These are phyloP conservation scores for Porogramme epimiltina DNA, from an alignment of 1,284 basidiomycete genomes.

Conservation along the genomic window DNA sequence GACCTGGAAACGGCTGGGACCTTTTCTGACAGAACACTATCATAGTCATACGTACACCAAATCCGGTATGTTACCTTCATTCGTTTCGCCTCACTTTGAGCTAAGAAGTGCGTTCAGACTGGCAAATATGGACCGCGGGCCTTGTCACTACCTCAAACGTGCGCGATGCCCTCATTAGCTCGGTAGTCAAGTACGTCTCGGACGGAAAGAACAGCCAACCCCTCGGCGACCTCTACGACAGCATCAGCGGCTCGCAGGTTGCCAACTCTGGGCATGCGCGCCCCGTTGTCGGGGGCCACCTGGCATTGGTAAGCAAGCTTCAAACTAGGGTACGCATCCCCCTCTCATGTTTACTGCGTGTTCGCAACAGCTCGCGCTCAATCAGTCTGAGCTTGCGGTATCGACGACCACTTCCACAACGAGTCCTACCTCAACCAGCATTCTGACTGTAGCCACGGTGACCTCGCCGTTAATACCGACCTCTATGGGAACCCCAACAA, in stretches of 20 bases:
- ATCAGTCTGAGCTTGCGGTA: too few species aligned
- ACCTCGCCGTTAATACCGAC: too few species aligned
- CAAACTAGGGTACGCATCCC: too few species aligned
- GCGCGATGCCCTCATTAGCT: slow-evolving; percentile 54
- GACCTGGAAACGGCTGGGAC: too few species aligned
- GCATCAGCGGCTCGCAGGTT: slow-evolving; percentile 39
- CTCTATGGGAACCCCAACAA: too few species aligned
- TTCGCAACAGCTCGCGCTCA: too few species aligned
- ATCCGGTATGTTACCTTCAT: slow-evolving; percentile 43
- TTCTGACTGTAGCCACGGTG: too few species aligned
- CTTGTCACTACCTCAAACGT: slow-evolving; percentile 48
- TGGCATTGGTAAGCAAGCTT: slow-evolving; percentile 37
- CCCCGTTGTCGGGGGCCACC: slow-evolving; percentile 61
- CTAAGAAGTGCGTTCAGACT: slow-evolving; percentile 41
- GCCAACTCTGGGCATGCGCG: slow-evolving; percentile 47
- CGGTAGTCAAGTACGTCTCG: slow-evolving; percentile 55
- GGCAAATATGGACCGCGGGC: slow-evolving; percentile 63
- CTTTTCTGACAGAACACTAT: too few species aligned
- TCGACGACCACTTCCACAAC: too few species aligned
- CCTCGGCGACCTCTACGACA: slow-evolving; percentile 66
- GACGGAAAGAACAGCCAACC: slow-evolving; percentile 51
- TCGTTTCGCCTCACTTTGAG: not conserved
- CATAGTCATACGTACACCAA: slow-evolving; percentile 65
- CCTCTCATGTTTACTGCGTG: too few species aligned
- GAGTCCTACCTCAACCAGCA: too few species aligned